Evolutionary conservation across 2,329 filamentous ascomycete genomes (phyloP).

Genomic region (Pseudocercospora crystallina): DNA sequence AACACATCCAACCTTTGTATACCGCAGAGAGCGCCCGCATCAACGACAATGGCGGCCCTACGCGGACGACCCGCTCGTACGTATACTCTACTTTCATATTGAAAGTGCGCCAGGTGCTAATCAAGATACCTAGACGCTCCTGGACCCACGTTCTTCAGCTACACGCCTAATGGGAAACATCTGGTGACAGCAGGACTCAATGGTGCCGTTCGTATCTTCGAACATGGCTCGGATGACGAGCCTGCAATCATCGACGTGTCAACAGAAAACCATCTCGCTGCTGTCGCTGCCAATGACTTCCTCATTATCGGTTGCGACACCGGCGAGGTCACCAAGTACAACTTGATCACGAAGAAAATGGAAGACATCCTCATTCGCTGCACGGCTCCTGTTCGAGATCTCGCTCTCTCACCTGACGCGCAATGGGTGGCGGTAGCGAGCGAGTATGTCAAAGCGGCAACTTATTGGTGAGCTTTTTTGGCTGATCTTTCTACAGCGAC

Average conservation of each 20-base stretch:
- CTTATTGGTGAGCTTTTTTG: not conserved
- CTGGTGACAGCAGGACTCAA: constrained; percentile 91
- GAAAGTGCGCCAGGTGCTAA: constrained; percentile 6
- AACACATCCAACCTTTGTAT: not conserved
- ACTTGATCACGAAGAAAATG: constrained; percentile 70
- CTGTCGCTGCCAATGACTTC: constrained; percentile 74
- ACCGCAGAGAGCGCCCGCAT: not conserved
- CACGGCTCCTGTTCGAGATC: constrained; percentile 81
- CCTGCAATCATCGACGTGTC: constrained; percentile 90
- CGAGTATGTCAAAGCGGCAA: constrained; percentile 61
- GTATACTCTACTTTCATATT: constrained; percentile 22
- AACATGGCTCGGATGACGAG: constrained; percentile 86
- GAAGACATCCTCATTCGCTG: constrained; percentile 80
- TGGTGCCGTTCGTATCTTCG: constrained; percentile 89
- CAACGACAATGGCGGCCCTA: constrained; percentile 42
- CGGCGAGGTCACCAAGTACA: constrained; percentile 92
- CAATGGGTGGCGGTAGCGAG: constrained; percentile 95
- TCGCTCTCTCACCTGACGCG: constrained; percentile 76
- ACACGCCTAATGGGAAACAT: constrained; percentile 83
- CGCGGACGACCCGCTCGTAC: constrained; percentile 62
- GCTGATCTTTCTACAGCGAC: constrained; percentile 55
- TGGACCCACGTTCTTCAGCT: constrained; percentile 81
- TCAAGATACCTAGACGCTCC: constrained; percentile 62
- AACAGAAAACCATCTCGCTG: constrained; percentile 78
- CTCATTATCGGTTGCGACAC: constrained; percentile 92